phyloP scores from a whole-genome alignment of 768 basidiomycete species.

The Amanita polypyramis region DNA sequence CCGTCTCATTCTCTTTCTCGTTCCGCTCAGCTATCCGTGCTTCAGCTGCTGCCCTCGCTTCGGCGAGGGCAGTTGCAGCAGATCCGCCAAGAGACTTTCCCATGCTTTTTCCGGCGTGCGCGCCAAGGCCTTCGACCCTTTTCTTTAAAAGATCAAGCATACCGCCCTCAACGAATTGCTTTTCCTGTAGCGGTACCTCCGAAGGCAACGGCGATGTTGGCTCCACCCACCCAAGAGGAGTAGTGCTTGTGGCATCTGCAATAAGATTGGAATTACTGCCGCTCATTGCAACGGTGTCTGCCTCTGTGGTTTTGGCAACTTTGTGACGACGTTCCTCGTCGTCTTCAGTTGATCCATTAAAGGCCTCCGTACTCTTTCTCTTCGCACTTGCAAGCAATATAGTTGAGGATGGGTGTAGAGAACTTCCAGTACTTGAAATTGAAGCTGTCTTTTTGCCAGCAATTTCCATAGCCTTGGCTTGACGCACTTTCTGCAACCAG shows the following conservation, averaged over 20 bases:
- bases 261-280: slow-evolving; percentile 11
- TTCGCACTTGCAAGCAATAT: slow-evolving; percentile 26
- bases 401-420: background rate
- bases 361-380: slow-evolving; percentile 53
- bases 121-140: slow-evolving; percentile 58
- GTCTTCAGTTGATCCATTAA: slow-evolving; percentile 15
- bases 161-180: slow-evolving; percentile 21
- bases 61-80: slow-evolving; percentile 52
- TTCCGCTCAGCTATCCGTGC: slow-evolving; percentile 59
- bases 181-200: background rate
- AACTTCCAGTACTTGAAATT: background rate
- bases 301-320: slow-evolving; percentile 32
- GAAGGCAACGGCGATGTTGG: background rate
- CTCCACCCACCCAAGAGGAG: background rate
- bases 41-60: slow-evolving; percentile 59
- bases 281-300: slow-evolving; percentile 20
- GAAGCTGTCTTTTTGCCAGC: slow-evolving; percentile 24
- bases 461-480: slow-evolving; percentile 60
- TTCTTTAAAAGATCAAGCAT: slow-evolving; percentile 61
- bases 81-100: slow-evolving; percentile 54
- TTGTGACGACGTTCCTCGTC: slow-evolving; percentile 39
- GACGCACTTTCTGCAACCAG: slow-evolving; percentile 71
- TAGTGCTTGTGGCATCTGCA: slow-evolving; percentile 18
- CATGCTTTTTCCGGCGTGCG: slow-evolving; percentile 44
- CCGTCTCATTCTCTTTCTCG: slow-evolving; percentile 32